Conservation (phyloP, 345 rosid genomes). For the Rhodamnia argentea region DNA sequence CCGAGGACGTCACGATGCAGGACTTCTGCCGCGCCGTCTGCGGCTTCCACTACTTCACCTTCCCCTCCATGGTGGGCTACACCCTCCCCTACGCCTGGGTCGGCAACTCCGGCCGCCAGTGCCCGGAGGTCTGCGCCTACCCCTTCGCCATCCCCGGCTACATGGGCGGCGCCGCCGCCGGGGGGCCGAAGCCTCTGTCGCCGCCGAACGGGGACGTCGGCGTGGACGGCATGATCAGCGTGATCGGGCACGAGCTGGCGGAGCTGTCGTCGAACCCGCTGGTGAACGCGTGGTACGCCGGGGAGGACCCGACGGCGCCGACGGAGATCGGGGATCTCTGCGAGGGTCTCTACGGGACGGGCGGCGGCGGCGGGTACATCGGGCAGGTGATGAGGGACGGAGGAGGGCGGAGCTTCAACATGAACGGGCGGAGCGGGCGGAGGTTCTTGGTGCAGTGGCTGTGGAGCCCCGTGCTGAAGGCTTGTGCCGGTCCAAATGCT, state of each 20-base stretch:
- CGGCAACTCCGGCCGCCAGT: conserved; percentile 73
- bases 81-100: conserved; percentile 97
- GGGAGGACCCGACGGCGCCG: conserved; percentile 95
- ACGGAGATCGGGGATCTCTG: conserved; percentile 83
- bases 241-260: conserved; percentile 89
- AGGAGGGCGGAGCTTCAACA: conserved; percentile 50
- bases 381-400: conserved; percentile 78
- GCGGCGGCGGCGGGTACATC: conserved; percentile 90
- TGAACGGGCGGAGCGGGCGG: conserved; percentile 68
- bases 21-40: conserved; percentile 95
- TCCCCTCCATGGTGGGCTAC: conserved; percentile 95
- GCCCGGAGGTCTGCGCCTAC: conserved; percentile 93
- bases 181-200: conserved; percentile 42
- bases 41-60: conserved; percentile 94
- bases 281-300: conserved; percentile 97
- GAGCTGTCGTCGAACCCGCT: conserved; percentile 81
- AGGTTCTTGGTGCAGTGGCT: conserved; percentile 85
- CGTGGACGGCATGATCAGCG: conserved; percentile 93
- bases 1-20: conserved; percentile 68
- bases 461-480: conserved; percentile 73
- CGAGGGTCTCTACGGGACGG: conserved; percentile 87
- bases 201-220: conserved; percentile 86
- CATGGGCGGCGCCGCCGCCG: conserved; percentile 44
- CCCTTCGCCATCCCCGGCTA: conserved; percentile 89
- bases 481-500: conserved; percentile 82